phyloP scores from a whole-genome alignment of 441 rosid genomes.

The Arabidopsis hybrid region DNA sequence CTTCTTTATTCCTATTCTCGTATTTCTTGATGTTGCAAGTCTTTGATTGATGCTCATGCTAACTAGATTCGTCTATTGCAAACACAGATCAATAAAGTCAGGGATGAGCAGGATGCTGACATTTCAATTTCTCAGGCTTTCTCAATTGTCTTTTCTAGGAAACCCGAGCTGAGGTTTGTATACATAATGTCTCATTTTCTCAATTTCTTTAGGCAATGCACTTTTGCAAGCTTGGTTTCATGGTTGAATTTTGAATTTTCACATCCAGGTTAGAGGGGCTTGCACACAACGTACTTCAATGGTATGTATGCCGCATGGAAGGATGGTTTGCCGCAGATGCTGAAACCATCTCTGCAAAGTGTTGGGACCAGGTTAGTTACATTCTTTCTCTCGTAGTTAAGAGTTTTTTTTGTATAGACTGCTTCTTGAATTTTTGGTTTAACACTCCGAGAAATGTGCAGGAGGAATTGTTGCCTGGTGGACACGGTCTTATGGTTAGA shows the following conservation, averaged over 20 bases:
- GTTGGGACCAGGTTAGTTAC: slow-evolving; percentile 83
- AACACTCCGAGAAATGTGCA: slow-evolving; percentile 33
- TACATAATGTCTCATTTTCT: not conserved
- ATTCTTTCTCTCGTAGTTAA: not conserved
- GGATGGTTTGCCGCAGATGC: slow-evolving; percentile 99
- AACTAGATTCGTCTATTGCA: slow-evolving; percentile 8
- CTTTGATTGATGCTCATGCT: not conserved
- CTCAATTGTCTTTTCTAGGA: slow-evolving; percentile 73
- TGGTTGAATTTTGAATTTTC: slow-evolving; percentile 22
- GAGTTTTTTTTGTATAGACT: not conserved
- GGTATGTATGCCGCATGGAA: slow-evolving; percentile 98
- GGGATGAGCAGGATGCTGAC: slow-evolving; percentile 71
- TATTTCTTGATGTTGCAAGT: not conserved
- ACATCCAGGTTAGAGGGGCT: slow-evolving; percentile 80
- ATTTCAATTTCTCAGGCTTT: slow-evolving; percentile 81
- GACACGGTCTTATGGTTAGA: slow-evolving; percentile 98
- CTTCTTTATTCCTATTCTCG: not conserved
- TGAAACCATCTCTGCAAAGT: slow-evolving; percentile 81
- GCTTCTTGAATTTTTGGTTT: not conserved
- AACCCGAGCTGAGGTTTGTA: slow-evolving; percentile 77
- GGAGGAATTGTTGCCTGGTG: slow-evolving; percentile 96
- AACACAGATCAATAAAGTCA: slow-evolving; percentile 79
- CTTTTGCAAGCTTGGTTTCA: slow-evolving; percentile 4
- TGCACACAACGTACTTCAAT: slow-evolving; percentile 85
- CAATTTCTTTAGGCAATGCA: not conserved